Evolutionary conservation across 768 basidiomycete species (phyloP).

Genomic region (Pholiota molesta): DNA sequence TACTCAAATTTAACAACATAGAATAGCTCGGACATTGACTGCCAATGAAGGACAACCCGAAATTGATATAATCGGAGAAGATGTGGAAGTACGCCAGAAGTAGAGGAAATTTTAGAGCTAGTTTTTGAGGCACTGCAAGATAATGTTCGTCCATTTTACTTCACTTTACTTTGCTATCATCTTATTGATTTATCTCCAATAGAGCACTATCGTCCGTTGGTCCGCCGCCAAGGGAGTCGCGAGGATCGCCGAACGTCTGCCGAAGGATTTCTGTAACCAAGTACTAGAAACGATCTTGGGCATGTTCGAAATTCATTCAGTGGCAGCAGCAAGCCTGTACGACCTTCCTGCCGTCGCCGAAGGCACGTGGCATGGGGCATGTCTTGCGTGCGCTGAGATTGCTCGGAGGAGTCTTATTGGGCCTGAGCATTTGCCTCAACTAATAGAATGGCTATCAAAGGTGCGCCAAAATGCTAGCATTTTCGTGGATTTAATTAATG

Average conservation of each 20-base stretch:
- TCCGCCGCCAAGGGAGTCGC: constrained; percentile 93
- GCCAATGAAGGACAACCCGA: constrained; percentile 23
- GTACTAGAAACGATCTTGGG: constrained; percentile 80
- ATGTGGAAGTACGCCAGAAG: constrained; percentile 69
- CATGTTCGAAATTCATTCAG: constrained; percentile 77
- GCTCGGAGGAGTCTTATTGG: constrained; percentile 79
- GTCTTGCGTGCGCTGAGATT: constrained; percentile 90
- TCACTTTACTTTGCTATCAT: constrained; percentile 1
- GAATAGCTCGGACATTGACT: constrained; percentile 34
- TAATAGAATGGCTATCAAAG: constrained; percentile 83
- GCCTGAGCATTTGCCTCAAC: constrained; percentile 54
- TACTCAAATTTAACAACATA: neutral
- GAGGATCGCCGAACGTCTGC: constrained; percentile 80
- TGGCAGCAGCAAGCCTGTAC: constrained; percentile 63
- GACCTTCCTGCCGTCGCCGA: constrained; percentile 81
- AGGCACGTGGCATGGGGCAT: constrained; percentile 93
- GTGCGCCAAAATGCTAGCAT: constrained; percentile 38
- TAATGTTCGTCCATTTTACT: constrained; percentile 51
- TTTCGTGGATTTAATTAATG: constrained; percentile 6
- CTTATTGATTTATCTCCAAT: constrained; percentile 13
- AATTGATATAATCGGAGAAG: constrained; percentile 14
- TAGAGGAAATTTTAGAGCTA: constrained; percentile 74
- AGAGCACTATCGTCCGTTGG: constrained; percentile 97
- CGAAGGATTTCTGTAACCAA: constrained; percentile 73
- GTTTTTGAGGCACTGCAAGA: constrained; percentile 79